phyloP scores from a whole-genome alignment of 2,329 filamentous ascomycete genomes.

The Alternaria brassicae region DNA sequence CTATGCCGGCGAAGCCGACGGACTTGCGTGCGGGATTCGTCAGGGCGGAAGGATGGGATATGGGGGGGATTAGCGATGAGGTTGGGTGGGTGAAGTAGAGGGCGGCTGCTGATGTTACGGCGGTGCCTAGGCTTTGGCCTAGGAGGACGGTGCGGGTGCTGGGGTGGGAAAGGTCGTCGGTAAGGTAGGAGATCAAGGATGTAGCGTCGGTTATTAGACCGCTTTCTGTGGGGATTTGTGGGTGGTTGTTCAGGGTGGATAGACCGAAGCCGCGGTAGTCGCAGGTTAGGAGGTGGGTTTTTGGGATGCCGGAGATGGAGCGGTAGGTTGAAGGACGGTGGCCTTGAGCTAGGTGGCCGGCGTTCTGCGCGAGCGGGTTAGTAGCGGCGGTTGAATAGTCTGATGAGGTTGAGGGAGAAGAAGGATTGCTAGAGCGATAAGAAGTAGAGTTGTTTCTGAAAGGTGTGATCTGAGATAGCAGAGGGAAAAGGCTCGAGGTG shows the following conservation, averaged over 20 bases:
- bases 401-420: not conserved
- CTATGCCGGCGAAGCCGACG: conserved; percentile 76
- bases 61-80: conserved; percentile 26
- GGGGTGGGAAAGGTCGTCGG: conserved; percentile 69
- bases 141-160: conserved; percentile 77
- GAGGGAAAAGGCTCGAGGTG: not conserved
- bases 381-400: conserved; percentile 21
- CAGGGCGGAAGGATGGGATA: conserved; percentile 30
- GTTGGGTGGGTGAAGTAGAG: conserved; percentile 67
- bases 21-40: conserved; percentile 1
- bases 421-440: not conserved
- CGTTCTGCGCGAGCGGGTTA: conserved; percentile 66
- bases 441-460: not conserved
- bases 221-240: conserved; percentile 70
- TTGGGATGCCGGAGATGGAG: conserved; percentile 70
- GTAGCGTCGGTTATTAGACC: conserved; percentile 83
- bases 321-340: conserved; percentile 80
- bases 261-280: conserved; percentile 90
- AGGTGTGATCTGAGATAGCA: not conserved
- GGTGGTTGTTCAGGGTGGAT: conserved; percentile 68
- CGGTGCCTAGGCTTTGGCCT: conserved; percentile 89
- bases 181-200: conserved; percentile 74
- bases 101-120: conserved; percentile 76
- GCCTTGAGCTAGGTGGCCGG: conserved; percentile 82
- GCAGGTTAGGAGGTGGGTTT: conserved; percentile 82